A percentile compares a stretch with the other conserved stretches of the same genome.
These are phyloP conservation scores for Candida chauliodis DNA, from an alignment of 805 yeast genomes.

Conservation along the genomic window DNA sequence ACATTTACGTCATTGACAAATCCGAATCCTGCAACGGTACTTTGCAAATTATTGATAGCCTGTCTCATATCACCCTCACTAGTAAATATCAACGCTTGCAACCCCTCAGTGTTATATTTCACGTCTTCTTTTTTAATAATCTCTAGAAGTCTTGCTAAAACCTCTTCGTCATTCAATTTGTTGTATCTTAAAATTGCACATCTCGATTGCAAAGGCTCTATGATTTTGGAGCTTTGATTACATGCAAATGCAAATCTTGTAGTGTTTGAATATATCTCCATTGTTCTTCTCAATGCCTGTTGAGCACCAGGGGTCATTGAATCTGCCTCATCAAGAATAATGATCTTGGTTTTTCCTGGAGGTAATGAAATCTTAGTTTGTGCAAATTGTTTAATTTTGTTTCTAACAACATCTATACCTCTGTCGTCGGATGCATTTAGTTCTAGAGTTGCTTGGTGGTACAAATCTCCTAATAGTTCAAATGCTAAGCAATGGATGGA, in stretches of 20 bases:
- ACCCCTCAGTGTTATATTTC: slow-evolving; percentile 80
- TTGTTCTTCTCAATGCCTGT: slow-evolving; percentile 88
- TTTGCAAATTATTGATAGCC: slow-evolving; percentile 89
- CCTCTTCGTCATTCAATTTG: slow-evolving; percentile 79
- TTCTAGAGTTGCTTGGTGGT: slow-evolving; percentile 82
- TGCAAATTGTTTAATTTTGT: slow-evolving; percentile 92
- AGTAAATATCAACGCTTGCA: slow-evolving; percentile 88
- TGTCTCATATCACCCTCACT: slow-evolving; percentile 99
- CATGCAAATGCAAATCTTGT: slow-evolving; percentile 99
- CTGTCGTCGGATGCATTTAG: slow-evolving; percentile 95
- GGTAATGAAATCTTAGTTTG: slow-evolving; percentile 88
- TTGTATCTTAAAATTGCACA: slow-evolving; percentile 91
- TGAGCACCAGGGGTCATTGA: slow-evolving; percentile 97
- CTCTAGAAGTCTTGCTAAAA: slow-evolving; percentile 69
- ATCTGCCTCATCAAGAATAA: slow-evolving; percentile 93
- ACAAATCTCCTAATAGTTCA: slow-evolving; percentile 71
- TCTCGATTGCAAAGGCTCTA: slow-evolving; percentile 93
- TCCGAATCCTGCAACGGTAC: slow-evolving; percentile 91
- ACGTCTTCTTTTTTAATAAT: slow-evolving; percentile 68
- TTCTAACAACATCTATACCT: slow-evolving; percentile 95
- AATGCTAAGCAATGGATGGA: slow-evolving; percentile 86
- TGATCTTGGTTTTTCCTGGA: slow-evolving; percentile 85
- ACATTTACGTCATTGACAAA: slow-evolving; percentile 90
- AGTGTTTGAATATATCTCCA: slow-evolving; percentile 93
- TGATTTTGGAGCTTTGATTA: slow-evolving; percentile 89